Conservation (phyloP, 306 rosid genomes). For the Dryas octopetala region DNA sequence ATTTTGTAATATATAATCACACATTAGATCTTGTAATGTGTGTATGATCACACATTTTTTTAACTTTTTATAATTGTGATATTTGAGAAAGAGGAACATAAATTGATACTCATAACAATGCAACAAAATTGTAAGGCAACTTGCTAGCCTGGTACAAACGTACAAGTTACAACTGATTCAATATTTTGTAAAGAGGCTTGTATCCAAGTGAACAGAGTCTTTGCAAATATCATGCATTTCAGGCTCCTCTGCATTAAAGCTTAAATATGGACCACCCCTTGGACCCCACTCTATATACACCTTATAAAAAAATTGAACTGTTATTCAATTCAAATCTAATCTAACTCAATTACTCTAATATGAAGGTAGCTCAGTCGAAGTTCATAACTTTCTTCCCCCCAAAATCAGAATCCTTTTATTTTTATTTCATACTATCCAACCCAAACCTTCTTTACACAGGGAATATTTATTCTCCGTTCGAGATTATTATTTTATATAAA, state of each 20-base stretch:
- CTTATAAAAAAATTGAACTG: background rate
- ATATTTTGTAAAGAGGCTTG: background rate
- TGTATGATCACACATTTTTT: too few relatives aligned
- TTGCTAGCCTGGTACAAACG: too few relatives aligned
- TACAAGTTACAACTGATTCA: background rate
- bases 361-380: constrained; percentile 38
- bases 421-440: constrained; percentile 18
- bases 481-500: constrained; percentile 27
- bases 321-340: background rate
- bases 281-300: background rate
- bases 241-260: background rate
- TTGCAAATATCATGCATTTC: background rate
- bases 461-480: constrained; percentile 37
- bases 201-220: background rate
- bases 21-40: too few relatives aligned
- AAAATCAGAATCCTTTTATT: constrained; percentile 43
- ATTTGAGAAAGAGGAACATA: background rate
- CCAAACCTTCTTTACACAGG: constrained; percentile 25
- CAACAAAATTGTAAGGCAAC: background rate
- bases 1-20: too few relatives aligned
- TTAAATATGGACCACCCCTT: background rate
- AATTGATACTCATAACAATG: background rate
- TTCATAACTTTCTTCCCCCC: constrained; percentile 22
- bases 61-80: background rate
- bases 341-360: background rate